A percentile compares a stretch with the other conserved stretches of the same genome.
Conservation (phyloP, 768 basidiomycete genomes). For the Cubamyces lactineus region DNA sequence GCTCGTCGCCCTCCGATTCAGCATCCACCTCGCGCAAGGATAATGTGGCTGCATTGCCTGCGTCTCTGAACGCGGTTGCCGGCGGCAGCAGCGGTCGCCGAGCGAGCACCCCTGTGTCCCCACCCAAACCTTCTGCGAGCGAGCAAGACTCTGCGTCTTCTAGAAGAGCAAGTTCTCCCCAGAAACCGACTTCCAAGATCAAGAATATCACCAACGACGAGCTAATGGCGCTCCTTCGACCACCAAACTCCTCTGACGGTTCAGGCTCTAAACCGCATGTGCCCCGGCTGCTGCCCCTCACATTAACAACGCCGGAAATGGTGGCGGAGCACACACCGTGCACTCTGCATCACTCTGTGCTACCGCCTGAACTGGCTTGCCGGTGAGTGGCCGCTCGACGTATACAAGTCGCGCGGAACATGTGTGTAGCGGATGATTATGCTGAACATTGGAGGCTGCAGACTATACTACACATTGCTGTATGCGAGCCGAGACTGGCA, state of each 20-base stretch:
- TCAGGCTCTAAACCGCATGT: slow-evolving; percentile 34
- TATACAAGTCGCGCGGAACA: background rate
- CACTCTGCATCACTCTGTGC: slow-evolving; percentile 67
- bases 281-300: slow-evolving; percentile 53
- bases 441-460: slow-evolving; percentile 17
- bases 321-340: slow-evolving; percentile 75
- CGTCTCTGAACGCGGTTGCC: too few species aligned
- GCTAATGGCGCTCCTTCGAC: slow-evolving; percentile 60
- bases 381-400: slow-evolving; percentile 20
- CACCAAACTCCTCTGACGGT: slow-evolving; percentile 45
- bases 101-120: background rate
- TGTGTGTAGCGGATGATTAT: too few species aligned
- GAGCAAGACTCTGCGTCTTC: background rate
- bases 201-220: slow-evolving; percentile 43
- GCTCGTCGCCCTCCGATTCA: too few species aligned
- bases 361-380: slow-evolving; percentile 77
- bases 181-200: slow-evolving; percentile 22
- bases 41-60: too few species aligned
- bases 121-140: background rate
- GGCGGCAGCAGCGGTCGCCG: background rate
- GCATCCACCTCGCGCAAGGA: too few species aligned
- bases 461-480: slow-evolving; percentile 74
- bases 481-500: slow-evolving; percentile 64
- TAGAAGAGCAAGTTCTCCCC: background rate
- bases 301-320: slow-evolving; percentile 61